Conservation (phyloP, 2,329 filamentous ascomycete genomes). For the Ascomycota sp. region DNA sequence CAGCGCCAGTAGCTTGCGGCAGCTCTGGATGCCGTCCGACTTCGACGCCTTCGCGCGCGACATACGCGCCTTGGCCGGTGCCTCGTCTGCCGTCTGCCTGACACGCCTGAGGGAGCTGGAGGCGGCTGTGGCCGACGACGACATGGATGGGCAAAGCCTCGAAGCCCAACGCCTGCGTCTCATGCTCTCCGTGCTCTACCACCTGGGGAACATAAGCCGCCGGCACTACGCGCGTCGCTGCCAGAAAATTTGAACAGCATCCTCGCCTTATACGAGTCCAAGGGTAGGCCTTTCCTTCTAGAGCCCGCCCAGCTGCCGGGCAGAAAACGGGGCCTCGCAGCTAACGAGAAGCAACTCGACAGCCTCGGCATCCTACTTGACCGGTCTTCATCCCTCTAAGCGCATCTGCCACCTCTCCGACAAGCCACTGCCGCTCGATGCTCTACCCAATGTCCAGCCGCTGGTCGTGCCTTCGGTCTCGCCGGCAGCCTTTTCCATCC, state of each 20-base stretch:
- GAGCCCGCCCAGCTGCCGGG: too few relatives aligned
- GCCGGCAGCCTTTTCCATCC: conserved; percentile 15
- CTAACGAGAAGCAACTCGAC: not conserved
- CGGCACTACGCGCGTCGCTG: not conserved
- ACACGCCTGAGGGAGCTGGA: conserved; percentile 4
- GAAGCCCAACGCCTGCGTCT: conserved; percentile 16
- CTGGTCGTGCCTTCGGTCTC: conserved; percentile 18
- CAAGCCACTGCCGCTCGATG: conserved; percentile 15
- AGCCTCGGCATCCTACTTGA: conserved; percentile 30
- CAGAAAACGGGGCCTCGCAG: not conserved
- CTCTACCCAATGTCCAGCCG: conserved; percentile 20
- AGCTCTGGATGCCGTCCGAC: conserved; percentile 1
- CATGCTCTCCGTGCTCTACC: conserved; percentile 38
- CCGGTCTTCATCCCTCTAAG: conserved; percentile 18
- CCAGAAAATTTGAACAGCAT: conserved; percentile 10
- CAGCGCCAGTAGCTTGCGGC: not conserved
- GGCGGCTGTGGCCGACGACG: not conserved
- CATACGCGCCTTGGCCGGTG: conserved; percentile 3
- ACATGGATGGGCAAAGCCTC: conserved; percentile 2
- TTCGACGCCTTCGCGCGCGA: conserved; percentile 1
- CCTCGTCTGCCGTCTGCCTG: conserved; percentile 3
- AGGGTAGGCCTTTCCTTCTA: conserved; percentile 14
- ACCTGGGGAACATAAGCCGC: conserved; percentile 16
- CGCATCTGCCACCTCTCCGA: conserved; percentile 26
- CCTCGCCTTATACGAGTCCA: conserved; percentile 29